phyloP scores from a whole-genome alignment of 768 basidiomycete species.

The Kwoniella heveanensis region DNA sequence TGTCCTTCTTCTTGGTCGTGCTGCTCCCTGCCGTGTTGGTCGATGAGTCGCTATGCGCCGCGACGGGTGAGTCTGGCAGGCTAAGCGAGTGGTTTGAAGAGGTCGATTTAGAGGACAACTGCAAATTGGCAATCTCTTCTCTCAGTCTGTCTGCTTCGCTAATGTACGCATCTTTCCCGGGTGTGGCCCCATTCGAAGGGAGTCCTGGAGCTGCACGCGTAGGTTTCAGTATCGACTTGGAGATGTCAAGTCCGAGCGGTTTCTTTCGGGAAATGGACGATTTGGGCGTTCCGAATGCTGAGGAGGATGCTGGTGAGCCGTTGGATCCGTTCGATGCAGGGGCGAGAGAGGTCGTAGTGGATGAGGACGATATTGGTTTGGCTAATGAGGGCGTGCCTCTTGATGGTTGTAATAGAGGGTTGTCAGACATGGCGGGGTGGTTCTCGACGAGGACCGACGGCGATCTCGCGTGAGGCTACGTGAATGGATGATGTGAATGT shows the following conservation, averaged over 20 bases:
- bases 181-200: conserved; percentile 20
- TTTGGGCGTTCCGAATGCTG: conserved; percentile 34
- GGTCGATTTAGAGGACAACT: conserved; percentile 42
- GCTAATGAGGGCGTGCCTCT: conserved; percentile 12
- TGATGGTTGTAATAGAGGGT: conserved; percentile 2
- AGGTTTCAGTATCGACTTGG: conserved; percentile 45
- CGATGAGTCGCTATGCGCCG: conserved; percentile 22
- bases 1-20: conserved; percentile 22
- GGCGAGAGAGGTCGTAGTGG: background rate
- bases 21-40: conserved; percentile 20
- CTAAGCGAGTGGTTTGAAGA: conserved; percentile 14
- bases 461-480: no score
- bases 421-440: conserved; percentile 9
- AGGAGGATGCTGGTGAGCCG: conserved; percentile 15
- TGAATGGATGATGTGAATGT: background rate
- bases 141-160: conserved; percentile 42
- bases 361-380: conserved; percentile 28
- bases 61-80: conserved; percentile 13
- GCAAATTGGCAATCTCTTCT: conserved; percentile 40
- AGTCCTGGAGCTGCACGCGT: conserved; percentile 44
- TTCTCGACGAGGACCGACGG: no score
- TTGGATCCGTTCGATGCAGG: conserved; percentile 2
- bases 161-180: conserved; percentile 11
- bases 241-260: conserved; percentile 53
- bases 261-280: conserved; percentile 52